Base-by-base conservation (phyloP, 2,329 filamentous ascomycete species). In the Aspergillus fumigatiaffinis region DNA sequence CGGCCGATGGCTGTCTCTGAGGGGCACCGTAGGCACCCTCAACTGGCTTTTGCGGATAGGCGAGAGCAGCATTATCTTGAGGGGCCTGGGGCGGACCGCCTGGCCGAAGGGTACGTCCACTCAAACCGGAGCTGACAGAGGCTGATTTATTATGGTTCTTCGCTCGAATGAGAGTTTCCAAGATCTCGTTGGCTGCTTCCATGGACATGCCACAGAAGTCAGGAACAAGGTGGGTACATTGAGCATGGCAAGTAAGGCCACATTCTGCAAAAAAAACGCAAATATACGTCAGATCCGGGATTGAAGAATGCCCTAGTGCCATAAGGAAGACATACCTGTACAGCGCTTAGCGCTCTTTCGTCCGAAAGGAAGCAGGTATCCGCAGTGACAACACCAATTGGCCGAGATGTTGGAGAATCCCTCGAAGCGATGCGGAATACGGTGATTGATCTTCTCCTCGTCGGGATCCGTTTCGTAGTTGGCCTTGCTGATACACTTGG, bases 161-260 rank as follows among this genome's bases (percentile, higher is more conserved):
- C 58, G 89, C 87, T 51, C 86, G 87, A 69, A 91, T 86, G 66
- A 97, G 90, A 51, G 92, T 91, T 62, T 92, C 88, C 54, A 97
- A 76, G 63, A 99, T 97, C 70, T 95, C 87, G 73, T 97, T 97
- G 47, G 94, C 94, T 41, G 91, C 90, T 56, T 94, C 90, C 94
- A 97, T 97, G 28, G 92, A 95, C 92, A 99, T 99, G 66, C 94
- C 94, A 73, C 94, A 99, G 77, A 99, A 99, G 74, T 99, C 94
- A 21, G 94, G 94, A 32, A 99, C 93, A 65, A 99, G 85, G 75
- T 99, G 94, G 21, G 92, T 90, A 75, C 94, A 99, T 57, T 89
- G 84, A 21, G 91, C 88, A 75, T 99, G 94, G 61, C 90, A 93
- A 25, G 93, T 97, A 60, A 97, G 88, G 65, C 83, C 84, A 76